Evolutionary conservation across 75 land plant genomes (phyloP).

Genomic region (Selaginella tamariscina): DNA sequence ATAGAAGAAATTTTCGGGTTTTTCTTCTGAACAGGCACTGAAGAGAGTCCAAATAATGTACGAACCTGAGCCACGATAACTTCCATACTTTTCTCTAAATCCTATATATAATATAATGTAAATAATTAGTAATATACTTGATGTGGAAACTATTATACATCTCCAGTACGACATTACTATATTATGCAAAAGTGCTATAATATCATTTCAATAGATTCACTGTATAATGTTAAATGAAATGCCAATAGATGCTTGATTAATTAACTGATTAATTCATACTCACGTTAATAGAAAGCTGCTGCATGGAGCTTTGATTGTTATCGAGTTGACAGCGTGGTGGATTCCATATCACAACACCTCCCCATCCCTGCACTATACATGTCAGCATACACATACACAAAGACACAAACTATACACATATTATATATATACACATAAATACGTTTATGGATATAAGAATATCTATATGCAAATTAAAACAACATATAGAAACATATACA

Average conservation of each 20-base stretch:
- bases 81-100: slow-evolving; percentile 51
- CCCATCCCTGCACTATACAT: slow-evolving; percentile 64
- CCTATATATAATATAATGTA: slow-evolving; percentile 28
- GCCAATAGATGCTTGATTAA: not conserved
- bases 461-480: not conserved
- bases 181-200: too few relatives aligned
- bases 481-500: not conserved
- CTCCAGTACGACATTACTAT: too few relatives aligned
- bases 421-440: not conserved
- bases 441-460: not conserved
- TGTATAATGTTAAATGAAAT: not conserved
- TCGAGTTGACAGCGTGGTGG: slow-evolving; percentile 36
- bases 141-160: not conserved
- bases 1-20: slow-evolving; percentile 23
- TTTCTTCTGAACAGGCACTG: slow-evolving; percentile 21
- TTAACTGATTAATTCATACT: slow-evolving; percentile 5
- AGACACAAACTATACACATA: too few relatives aligned
- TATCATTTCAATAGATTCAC: too few relatives aligned
- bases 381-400: too few relatives aligned
- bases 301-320: slow-evolving; percentile 13
- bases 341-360: slow-evolving; percentile 76
- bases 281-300: slow-evolving; percentile 42
- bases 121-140: slow-evolving; percentile 2
- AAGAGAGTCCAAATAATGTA: slow-evolving; percentile 70
- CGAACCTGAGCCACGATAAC: slow-evolving; percentile 75